Percentiles rank a stretch among this genome's conserved stretches.
Evolutionary conservation across 106 monocot genomes (phyloP).

Genomic region (Apostasia ramifera): DNA sequence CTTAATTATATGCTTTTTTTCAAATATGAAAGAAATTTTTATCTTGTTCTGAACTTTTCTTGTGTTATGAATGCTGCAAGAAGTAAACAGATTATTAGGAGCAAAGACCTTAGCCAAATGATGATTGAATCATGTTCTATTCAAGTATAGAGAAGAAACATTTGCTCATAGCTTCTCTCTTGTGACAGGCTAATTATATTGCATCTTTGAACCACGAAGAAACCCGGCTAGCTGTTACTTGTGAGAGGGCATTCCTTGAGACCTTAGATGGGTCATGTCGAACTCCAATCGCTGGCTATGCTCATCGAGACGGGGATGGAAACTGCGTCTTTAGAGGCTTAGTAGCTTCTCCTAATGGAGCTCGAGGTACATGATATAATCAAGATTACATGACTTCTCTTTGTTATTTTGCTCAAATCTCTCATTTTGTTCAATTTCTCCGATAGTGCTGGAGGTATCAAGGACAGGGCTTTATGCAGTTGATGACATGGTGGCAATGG

Average conservation of each 20-base stretch:
- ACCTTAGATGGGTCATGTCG: slow-evolving; percentile 90
- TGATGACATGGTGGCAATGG: slow-evolving; percentile 63
- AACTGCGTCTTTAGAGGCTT: slow-evolving; percentile 76
- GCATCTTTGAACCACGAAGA: slow-evolving; percentile 70
- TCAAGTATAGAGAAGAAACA: no score
- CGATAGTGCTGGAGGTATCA: slow-evolving; percentile 55
- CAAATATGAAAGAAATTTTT: no score
- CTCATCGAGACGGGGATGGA: slow-evolving; percentile 59
- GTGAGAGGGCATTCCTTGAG: slow-evolving; percentile 88
- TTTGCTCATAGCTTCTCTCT: neutral
- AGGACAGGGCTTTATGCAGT: slow-evolving; percentile 35
- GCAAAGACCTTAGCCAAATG: no score
- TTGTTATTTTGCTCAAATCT: slow-evolving; percentile 1
- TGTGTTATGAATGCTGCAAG: no score
- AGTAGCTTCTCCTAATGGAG: slow-evolving; percentile 97
- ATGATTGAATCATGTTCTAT: no score
- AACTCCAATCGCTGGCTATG: slow-evolving; percentile 94
- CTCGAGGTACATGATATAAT: slow-evolving; percentile 41
- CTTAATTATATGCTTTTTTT: no score
- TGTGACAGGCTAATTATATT: slow-evolving; percentile 58
- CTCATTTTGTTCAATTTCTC: neutral
- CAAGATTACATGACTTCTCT: neutral
- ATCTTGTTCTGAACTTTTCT: no score
- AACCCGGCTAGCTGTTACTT: slow-evolving; percentile 65
- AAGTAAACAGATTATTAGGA: no score